Evolutionary conservation across 176 grass and related monocot species (phyloP), one percentile per base, ranked within the genome.

Genomic region (Zoysia pacifica): DNA sequence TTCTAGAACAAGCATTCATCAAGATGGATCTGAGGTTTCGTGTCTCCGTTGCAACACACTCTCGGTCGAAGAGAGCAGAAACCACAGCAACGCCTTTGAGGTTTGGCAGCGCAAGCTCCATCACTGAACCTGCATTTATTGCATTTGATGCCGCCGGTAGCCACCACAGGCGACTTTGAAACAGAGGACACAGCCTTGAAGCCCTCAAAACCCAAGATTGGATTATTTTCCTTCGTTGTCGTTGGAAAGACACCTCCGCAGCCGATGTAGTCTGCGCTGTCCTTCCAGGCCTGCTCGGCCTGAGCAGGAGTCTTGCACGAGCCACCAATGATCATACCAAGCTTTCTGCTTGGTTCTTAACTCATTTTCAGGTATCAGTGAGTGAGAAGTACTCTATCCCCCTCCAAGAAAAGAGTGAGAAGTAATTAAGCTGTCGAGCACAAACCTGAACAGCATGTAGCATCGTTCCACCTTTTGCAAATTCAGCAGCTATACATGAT

Each of bases 401-500:
- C 28, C 28, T 28, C 28, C 28, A 28, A 28, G 28, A 28, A 0
- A 28, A 28, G 41, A 1, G 35, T 45, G 43, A 28, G 9, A 67
- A 48, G 20, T 62, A 36, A 2, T 62, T 20, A 62, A 44, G 28
- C n/a, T 79, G 38, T 51, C 18, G 36, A 50, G 13, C 61, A 72
- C 65, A 71, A 74, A 84, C 95, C 92, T 89, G 66, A 85, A 94
- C 85, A 91, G 92, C 90, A 75, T 89, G 83, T 55, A 94, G 72
- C 88, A 98, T 94, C 48, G 77, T 51, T 56, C 77, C 74, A 74
- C 95, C 95, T 89, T 98, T 98, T 48, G 96, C 90, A 86, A 98
- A 86, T 87, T 89, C 92, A 44, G 96, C 86, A 46, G 96, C 90
- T 70, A 98, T 93, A 77, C 88, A 95, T 64, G 92, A 98, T 67